Percentiles rank a stretch among this genome's conserved stretches.
Conservation (phyloP, 306 rosid genomes). For the Prosopis cineraria region DNA sequence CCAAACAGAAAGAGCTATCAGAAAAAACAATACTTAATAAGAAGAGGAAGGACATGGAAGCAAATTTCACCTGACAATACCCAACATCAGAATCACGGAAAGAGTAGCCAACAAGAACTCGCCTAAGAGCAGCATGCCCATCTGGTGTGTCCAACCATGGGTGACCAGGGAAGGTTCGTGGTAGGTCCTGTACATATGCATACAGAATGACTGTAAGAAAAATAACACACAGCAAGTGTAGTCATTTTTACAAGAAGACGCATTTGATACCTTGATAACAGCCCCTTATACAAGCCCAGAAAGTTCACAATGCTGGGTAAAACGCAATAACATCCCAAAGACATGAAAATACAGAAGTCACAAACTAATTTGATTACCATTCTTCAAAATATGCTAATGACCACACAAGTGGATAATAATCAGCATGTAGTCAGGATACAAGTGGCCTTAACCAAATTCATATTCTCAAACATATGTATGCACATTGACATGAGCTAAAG, state of each 20-base stretch:
- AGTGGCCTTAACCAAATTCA: slow-evolving; percentile 14
- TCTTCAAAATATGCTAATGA: slow-evolving; percentile 15
- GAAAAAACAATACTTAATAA: not conserved
- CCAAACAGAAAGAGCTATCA: not conserved
- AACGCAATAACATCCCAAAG: slow-evolving; percentile 9
- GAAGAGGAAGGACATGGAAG: slow-evolving; percentile 28
- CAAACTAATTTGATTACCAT: slow-evolving; percentile 11
- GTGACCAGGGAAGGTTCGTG: slow-evolving; percentile 96
- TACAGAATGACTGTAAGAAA: slow-evolving; percentile 3
- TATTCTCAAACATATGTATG: not conserved
- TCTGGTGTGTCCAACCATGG: slow-evolving; percentile 97
- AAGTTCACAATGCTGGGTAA: slow-evolving; percentile 22
- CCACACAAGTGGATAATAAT: not conserved
- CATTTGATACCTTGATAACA: not conserved
- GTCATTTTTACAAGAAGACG: not conserved
- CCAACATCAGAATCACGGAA: slow-evolving; percentile 99
- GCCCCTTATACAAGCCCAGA: slow-evolving; percentile 8
- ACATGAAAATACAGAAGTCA: not conserved
- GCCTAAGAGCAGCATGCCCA: slow-evolving; percentile 94
- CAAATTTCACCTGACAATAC: slow-evolving; percentile 81
- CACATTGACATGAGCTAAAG: not conserved
- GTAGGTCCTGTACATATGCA: slow-evolving; percentile 67
- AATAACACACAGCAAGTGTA: not conserved
- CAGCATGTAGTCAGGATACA: slow-evolving; percentile 11
- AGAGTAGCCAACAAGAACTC: slow-evolving; percentile 94